These are phyloP conservation scores for Sporobolomyces phaffii DNA, from an alignment of 768 basidiomycete species.

Conservation along the genomic window DNA sequence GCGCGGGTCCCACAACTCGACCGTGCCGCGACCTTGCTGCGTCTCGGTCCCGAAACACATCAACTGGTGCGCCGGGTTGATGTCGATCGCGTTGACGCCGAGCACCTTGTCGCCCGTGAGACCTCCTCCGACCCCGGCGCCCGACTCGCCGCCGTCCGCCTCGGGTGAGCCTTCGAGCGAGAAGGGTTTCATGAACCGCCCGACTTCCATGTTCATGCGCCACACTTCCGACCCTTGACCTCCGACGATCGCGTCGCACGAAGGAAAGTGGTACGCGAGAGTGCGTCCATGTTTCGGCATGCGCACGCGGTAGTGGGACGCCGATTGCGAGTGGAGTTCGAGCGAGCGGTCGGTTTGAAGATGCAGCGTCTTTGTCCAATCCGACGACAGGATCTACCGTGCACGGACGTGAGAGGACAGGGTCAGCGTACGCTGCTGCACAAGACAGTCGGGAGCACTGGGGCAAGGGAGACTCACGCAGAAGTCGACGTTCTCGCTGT, in stretches of 20 bases:
- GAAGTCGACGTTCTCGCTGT: conserved; percentile 97
- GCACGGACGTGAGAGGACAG: no score
- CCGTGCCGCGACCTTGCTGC: conserved; percentile 56
- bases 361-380: conserved; percentile 98
- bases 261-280: conserved; percentile 85
- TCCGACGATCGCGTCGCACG: conserved; percentile 80
- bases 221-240: conserved; percentile 83
- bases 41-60: conserved; percentile 84
- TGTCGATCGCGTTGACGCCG: conserved; percentile 84
- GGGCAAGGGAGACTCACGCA: conserved; percentile 65
- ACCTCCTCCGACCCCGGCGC: conserved; percentile 48
- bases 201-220: conserved; percentile 90
- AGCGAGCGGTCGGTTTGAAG: conserved; percentile 92
- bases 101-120: conserved; percentile 51
- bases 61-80: conserved; percentile 87
- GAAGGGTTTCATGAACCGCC: conserved; percentile 80
- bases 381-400: conserved; percentile 80
- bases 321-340: conserved; percentile 88
- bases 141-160: conserved; percentile 48
- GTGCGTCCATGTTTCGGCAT: conserved; percentile 91
- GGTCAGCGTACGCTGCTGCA: no score
- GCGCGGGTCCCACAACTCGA: conserved; percentile 94
- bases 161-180: conserved; percentile 53
- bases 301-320: conserved; percentile 83
- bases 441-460: no score